phyloP scores from a whole-genome alignment of 768 basidiomycete genomes.

The Mycena sanguinolenta region DNA sequence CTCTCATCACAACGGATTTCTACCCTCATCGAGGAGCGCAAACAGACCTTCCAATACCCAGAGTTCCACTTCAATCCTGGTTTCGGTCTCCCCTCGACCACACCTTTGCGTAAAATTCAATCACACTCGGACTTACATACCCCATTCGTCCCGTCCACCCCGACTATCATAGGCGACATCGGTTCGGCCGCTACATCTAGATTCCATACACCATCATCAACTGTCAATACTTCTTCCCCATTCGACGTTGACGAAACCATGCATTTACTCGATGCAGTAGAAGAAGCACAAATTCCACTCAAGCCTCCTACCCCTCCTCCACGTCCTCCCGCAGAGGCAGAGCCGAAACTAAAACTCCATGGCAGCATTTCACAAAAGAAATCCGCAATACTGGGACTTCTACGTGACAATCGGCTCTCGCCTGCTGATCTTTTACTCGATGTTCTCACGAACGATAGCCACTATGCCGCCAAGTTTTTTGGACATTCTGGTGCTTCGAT shows the following conservation, averaged over 20 bases:
- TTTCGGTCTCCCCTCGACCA: not conserved
- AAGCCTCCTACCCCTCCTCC: not conserved
- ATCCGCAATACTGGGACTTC: not conserved
- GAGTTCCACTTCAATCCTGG: not conserved
- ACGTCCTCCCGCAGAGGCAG: not conserved
- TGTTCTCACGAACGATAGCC: not conserved
- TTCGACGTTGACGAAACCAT: not conserved
- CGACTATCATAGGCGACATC: not conserved
- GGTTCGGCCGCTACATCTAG: no score
- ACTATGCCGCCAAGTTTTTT: constrained; percentile 6
- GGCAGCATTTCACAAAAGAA: not conserved
- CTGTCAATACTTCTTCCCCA: not conserved
- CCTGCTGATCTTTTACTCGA: not conserved
- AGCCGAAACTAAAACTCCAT: not conserved
- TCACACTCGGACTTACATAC: not conserved
- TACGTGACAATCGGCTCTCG: constrained; percentile 6
- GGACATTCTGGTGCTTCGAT: not conserved
- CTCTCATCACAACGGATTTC: no score
- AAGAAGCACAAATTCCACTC: not conserved
- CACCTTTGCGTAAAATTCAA: not conserved
- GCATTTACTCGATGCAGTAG: not conserved
- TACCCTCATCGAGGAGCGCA: not conserved
- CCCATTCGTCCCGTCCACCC: not conserved
- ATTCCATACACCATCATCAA: no score
- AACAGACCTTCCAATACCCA: not conserved